A percentile compares a stretch with the other conserved stretches of the same genome.
Evolutionary conservation across 2,329 filamentous ascomycete genomes (phyloP).

Genomic region (Exophiala bonariae): DNA sequence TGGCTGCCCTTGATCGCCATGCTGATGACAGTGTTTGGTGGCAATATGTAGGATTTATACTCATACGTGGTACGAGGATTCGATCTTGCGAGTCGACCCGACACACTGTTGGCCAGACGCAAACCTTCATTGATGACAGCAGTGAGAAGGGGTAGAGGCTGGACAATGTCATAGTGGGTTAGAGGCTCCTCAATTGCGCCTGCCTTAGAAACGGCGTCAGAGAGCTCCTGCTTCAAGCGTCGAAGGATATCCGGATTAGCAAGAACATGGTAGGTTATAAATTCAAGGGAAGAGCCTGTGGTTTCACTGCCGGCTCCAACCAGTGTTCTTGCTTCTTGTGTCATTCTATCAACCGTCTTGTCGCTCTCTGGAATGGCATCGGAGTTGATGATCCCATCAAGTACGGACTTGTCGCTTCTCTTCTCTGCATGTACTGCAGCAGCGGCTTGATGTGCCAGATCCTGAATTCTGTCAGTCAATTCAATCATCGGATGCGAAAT

Average conservation of each 20-base stretch:
- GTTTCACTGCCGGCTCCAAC: slow-evolving; percentile 27
- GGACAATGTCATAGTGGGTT: slow-evolving; percentile 16
- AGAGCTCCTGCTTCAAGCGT: slow-evolving; percentile 34
- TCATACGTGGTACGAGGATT: slow-evolving; percentile 15
- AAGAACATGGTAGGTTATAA: slow-evolving; percentile 23
- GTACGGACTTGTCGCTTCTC: slow-evolving; percentile 26
- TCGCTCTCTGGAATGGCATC: slow-evolving; percentile 33
- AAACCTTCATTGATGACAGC: slow-evolving; percentile 53
- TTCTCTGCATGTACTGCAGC: slow-evolving; percentile 19
- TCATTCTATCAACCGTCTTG: slow-evolving; percentile 33
- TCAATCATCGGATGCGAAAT: neutral
- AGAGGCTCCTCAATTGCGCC: slow-evolving; percentile 14
- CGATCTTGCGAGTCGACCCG: slow-evolving; percentile 27
- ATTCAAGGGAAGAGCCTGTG: slow-evolving; percentile 22
- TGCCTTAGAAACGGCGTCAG: slow-evolving; percentile 27
- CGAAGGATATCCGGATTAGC: slow-evolving; percentile 20
- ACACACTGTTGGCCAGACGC: slow-evolving; percentile 47
- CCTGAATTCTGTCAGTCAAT: slow-evolving; percentile 11
- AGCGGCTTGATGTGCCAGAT: slow-evolving; percentile 18
- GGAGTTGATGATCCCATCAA: slow-evolving; percentile 25
- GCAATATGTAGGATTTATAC: slow-evolving; percentile 21
- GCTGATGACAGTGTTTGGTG: slow-evolving; percentile 25
- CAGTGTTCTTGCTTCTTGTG: slow-evolving; percentile 25
- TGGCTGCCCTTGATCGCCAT: slow-evolving; percentile 27
- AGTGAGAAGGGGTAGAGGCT: slow-evolving; percentile 45